Conservation (phyloP, 2,329 filamentous ascomycete genomes). For the Elsinoe fawcettii region DNA sequence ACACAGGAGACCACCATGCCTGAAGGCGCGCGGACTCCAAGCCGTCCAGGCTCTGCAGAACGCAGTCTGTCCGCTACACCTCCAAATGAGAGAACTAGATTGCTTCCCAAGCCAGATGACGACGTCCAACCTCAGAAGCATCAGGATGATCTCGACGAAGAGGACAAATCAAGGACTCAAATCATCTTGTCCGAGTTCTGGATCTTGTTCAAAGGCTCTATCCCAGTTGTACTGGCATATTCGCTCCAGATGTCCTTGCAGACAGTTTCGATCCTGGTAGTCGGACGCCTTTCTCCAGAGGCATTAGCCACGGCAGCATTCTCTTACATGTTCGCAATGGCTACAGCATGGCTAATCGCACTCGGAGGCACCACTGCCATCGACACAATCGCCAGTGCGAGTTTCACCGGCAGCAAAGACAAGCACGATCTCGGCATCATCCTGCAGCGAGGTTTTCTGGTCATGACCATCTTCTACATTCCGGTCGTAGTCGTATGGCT, state of each 20-base stretch:
- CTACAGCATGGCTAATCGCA: slow-evolving; percentile 77
- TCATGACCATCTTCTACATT: slow-evolving; percentile 64
- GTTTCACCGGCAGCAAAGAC: slow-evolving; percentile 72
- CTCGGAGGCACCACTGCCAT: slow-evolving; percentile 79
- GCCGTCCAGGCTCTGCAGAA: not conserved
- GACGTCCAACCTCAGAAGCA: slow-evolving; percentile 29
- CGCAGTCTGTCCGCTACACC: slow-evolving; percentile 16
- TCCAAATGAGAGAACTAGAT: slow-evolving; percentile 36
- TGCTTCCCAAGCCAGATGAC: slow-evolving; percentile 35
- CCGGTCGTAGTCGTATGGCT: slow-evolving; percentile 67
- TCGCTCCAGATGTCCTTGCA: slow-evolving; percentile 79
- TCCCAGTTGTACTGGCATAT: slow-evolving; percentile 78
- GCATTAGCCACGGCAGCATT: slow-evolving; percentile 76
- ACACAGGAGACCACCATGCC: not conserved
- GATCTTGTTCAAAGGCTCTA: slow-evolving; percentile 59
- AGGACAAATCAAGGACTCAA: slow-evolving; percentile 27
- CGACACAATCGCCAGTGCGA: slow-evolving; percentile 74
- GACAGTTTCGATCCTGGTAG: slow-evolving; percentile 72
- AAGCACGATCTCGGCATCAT: slow-evolving; percentile 72
- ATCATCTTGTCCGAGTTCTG: slow-evolving; percentile 53
- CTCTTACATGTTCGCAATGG: slow-evolving; percentile 90
- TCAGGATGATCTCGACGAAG: slow-evolving; percentile 32
- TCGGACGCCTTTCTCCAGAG: slow-evolving; percentile 70
- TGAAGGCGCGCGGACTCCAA: not conserved
- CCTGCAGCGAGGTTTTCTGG: slow-evolving; percentile 66